Evolutionary conservation across 495 filamentous ascomycete genomes (phyloP).

Genomic region (Staphylotrichum longicolle): DNA sequence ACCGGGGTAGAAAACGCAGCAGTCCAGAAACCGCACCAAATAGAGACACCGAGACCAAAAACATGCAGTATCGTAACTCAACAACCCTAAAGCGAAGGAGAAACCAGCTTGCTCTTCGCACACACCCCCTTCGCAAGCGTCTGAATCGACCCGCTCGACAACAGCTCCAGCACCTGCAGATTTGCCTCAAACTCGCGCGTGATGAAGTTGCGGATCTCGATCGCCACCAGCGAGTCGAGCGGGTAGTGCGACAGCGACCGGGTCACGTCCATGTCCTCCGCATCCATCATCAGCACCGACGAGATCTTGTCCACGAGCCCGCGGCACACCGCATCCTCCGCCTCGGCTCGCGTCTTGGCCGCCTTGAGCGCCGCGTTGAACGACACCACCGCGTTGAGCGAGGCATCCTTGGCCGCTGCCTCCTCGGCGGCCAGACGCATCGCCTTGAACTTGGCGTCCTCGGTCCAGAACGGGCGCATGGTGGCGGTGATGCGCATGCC

Average conservation of each 20-base stretch:
- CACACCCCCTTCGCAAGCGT: conserved; percentile 49
- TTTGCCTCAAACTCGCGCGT: conserved; percentile 51
- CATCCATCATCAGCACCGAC: conserved; percentile 50
- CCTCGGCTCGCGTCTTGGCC: conserved; percentile 43
- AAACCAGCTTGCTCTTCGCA: conserved; percentile 50
- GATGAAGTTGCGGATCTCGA: conserved; percentile 55
- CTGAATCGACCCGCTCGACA: conserved; percentile 50
- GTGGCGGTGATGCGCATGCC: conserved; percentile 50
- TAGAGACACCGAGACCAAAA: conserved; percentile 1
- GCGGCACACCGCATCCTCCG: conserved; percentile 46
- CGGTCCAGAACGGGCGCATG: conserved; percentile 50
- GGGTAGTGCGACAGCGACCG: conserved; percentile 50
- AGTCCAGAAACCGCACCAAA: neutral
- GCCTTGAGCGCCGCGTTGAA: conserved; percentile 44
- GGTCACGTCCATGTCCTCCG: conserved; percentile 51
- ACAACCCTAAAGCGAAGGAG: neutral
- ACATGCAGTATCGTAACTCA: neutral
- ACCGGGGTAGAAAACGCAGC: neutral
- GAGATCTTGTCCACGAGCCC: conserved; percentile 49
- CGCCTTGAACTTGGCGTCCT: conserved; percentile 53
- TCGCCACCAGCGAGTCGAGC: conserved; percentile 53
- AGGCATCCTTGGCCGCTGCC: conserved; percentile 38
- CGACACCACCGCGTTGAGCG: conserved; percentile 37
- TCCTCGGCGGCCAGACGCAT: conserved; percentile 49
- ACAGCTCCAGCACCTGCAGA: conserved; percentile 53